Base-by-base conservation (phyloP, 2,329 filamentous ascomycete genomes). In the Monosporascus sp. region DNA sequence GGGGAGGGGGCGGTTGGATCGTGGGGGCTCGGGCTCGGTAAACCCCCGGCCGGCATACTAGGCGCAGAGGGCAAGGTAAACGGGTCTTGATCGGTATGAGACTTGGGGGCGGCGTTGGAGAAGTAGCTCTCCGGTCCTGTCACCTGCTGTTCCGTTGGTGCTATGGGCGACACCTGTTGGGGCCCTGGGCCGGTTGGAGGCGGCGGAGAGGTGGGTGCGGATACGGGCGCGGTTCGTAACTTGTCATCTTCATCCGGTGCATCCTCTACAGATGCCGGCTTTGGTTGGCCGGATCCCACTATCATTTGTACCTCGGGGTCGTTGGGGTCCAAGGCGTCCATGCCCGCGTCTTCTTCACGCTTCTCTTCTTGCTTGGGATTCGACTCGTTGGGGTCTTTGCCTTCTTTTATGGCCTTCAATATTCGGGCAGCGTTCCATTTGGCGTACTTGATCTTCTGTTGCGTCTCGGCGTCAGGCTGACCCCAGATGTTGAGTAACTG, bases 341-440 rank as follows among this genome's bases (percentile, higher is more conserved):
- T 66, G 43, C 70, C 67, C 22, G 70, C 66, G 20, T 75, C 74
- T 44, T 79, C 76, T 20, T 72, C 64, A 34, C 75, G 72, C 8
- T 74, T 70, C 52, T 82, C 77, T 51, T 85, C 77, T 5, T 75
- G 78, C 53, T 83, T 83, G 0, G 93, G 93, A 65, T 97, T 97
- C 7, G 90, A 88, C 52, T 87, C 84, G 71, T 99, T 99, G 3
- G 94, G 94, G 66, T 99, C 92, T 60, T 90, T 87, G 51, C 91
- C 91, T 41, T 92, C 89, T 66, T 92, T 94, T 64, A 97, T 82
- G 11, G 94, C 94, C 72, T 90, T 96, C 17, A 89, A 79, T 66
- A 99, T 99, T 54, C 94, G 84, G 37, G 93, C 76, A 2, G 93
- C 92, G 69, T 97, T 95, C 81, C 90, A 99, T 71, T 97, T 99